A percentile compares a stretch with the other conserved stretches of the same genome.
Evolutionary conservation across 148 eudicot species (phyloP).

Genomic region (Nepenthes mirabilis): DNA sequence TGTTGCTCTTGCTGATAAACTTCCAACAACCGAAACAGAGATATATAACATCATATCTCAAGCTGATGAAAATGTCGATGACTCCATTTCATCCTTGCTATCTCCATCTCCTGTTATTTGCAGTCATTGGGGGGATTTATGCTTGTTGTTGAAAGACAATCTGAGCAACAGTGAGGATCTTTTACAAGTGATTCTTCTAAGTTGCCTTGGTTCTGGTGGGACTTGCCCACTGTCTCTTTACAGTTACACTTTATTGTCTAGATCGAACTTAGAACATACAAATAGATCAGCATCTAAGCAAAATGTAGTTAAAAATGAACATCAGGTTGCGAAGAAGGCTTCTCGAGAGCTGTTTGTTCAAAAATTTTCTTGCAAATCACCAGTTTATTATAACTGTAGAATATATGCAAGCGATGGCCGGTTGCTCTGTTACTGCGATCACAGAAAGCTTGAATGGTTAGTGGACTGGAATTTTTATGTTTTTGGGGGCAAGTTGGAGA

Average conservation of each 20-base stretch:
- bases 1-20: conserved; percentile 52
- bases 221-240: conserved; percentile 67
- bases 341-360: conserved; percentile 82
- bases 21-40: conserved; percentile 40
- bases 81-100: conserved; percentile 11
- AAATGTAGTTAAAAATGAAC: conserved; percentile 39
- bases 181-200: conserved; percentile 35
- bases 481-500: background rate
- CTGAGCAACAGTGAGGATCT: conserved; percentile 30
- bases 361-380: conserved; percentile 94
- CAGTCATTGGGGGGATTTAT: conserved; percentile 69
- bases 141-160: conserved; percentile 28
- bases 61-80: conserved; percentile 51
- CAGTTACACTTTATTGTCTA: conserved; percentile 56
- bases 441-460: conserved; percentile 92
- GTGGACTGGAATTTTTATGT: conserved; percentile 8
- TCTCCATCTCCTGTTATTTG: conserved; percentile 44
- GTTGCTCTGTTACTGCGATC: conserved; percentile 85
- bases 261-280: conserved; percentile 30
- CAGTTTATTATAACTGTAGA: conserved; percentile 94
- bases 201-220: conserved; percentile 65
- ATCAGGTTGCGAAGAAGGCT: conserved; percentile 41
- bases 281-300: conserved; percentile 26
- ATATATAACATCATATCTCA: conserved; percentile 31
- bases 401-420: conserved; percentile 96